These are phyloP conservation scores for Henningerozyma blattae DNA, from an alignment of 805 yeast genomes.

Conservation along the genomic window DNA sequence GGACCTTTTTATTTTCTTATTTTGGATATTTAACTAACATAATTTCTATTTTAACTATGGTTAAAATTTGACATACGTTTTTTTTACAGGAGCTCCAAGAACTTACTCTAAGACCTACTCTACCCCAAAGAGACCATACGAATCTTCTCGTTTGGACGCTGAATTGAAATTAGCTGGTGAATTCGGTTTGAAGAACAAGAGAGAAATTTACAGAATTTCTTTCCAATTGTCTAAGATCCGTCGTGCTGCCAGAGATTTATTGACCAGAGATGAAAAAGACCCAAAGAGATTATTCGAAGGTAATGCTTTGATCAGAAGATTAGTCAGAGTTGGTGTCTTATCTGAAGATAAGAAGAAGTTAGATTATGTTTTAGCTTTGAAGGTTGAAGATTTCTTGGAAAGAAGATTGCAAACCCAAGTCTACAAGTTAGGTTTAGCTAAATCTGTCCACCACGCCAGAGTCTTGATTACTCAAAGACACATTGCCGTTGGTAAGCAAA, in stretches of 20 bases:
- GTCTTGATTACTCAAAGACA: slow-evolving; percentile 97
- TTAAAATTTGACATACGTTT: slow-evolving; percentile 5
- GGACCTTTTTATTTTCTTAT: neutral
- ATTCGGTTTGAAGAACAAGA: slow-evolving; percentile 99
- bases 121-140: slow-evolving; percentile 99
- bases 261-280: slow-evolving; percentile 99
- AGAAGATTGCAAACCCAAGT: slow-evolving; percentile 99
- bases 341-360: slow-evolving; percentile 99
- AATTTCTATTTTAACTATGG: slow-evolving; percentile 9
- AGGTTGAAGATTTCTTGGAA: slow-evolving; percentile 98
- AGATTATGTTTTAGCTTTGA: slow-evolving; percentile 98
- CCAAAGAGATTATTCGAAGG: slow-evolving; percentile 99
- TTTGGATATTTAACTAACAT: slow-evolving; percentile 2
- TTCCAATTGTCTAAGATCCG: slow-evolving; percentile 98
- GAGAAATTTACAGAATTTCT: slow-evolving; percentile 99
- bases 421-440: slow-evolving; percentile 98
- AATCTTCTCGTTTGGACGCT: slow-evolving; percentile 98
- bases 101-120: slow-evolving; percentile 99
- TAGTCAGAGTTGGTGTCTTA: slow-evolving; percentile 97
- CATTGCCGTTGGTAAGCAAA: slow-evolving; percentile 99
- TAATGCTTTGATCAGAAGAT: slow-evolving; percentile 99
- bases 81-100: slow-evolving; percentile 82
- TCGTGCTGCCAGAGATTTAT: slow-evolving; percentile 99
- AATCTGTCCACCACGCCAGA: slow-evolving; percentile 99
- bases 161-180: slow-evolving; percentile 99